Percentiles rank a stretch among this genome's conserved stretches.
Conservation (phyloP, 129 eudicot genomes). For the Gnaphalium uliginosum region DNA sequence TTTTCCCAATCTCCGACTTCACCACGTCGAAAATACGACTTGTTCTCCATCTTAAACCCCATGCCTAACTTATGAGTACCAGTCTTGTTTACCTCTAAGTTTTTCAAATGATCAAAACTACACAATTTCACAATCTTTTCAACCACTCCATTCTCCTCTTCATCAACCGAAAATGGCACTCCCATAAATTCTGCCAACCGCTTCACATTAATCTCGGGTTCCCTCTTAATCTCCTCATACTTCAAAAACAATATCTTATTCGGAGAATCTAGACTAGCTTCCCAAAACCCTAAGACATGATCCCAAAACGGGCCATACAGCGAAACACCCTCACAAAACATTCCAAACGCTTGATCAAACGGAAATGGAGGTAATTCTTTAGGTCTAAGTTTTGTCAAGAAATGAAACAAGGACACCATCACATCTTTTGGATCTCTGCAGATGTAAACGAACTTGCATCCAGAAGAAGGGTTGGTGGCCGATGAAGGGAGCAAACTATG, state of each 20-base stretch:
- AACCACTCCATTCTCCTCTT: not conserved
- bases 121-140: not conserved
- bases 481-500: not conserved
- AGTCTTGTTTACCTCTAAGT: not conserved
- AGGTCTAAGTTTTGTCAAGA: not conserved
- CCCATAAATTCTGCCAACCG: not conserved
- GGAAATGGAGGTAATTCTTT: not conserved
- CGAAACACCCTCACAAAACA: not conserved
- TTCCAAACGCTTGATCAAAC: not conserved
- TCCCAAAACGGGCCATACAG: not conserved
- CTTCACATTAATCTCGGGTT: not conserved
- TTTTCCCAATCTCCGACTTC: not conserved
- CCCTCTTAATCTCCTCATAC: not conserved
- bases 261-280: not conserved
- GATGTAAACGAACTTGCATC: not conserved
- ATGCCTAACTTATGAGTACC: not conserved
- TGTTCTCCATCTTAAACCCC: not conserved
- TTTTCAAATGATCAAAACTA: not conserved
- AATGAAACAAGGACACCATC: not conserved
- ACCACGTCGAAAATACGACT: not conserved
- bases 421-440: constrained; percentile 5
- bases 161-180: not conserved
- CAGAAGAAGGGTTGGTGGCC: not conserved
- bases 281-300: not conserved
- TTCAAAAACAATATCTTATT: not conserved